Conservation (phyloP, 1,284 basidiomycete species). For the Phellopilus nigrolimitatus region DNA sequence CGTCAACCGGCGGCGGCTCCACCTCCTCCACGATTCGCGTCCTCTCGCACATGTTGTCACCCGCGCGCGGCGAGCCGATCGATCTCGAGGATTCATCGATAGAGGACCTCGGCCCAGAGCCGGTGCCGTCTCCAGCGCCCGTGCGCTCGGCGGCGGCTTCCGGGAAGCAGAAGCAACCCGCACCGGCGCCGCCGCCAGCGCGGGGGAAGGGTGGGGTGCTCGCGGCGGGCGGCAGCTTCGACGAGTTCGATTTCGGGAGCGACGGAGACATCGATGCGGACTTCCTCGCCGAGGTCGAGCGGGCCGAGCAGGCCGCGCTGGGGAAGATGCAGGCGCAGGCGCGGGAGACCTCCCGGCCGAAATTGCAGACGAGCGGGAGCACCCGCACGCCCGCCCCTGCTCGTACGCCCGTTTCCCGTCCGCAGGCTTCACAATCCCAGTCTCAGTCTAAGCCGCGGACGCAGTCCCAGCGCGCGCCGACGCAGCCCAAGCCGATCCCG, state of each 20-base stretch:
- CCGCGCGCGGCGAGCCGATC: slow-evolving; percentile 15
- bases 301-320: slow-evolving; percentile 33
- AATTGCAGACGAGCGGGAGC: background rate
- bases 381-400: background rate
- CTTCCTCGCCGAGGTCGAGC: slow-evolving; percentile 33
- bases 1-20: slow-evolving; percentile 2
- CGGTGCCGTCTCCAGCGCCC: slow-evolving; percentile 25
- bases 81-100: slow-evolving; percentile 18
- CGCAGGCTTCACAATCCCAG: background rate
- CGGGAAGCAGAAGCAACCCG: slow-evolving; percentile 22
- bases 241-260: slow-evolving; percentile 29
- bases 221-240: slow-evolving; percentile 24
- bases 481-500: background rate
- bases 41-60: slow-evolving; percentile 16
- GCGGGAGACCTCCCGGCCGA: background rate
- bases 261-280: slow-evolving; percentile 33
- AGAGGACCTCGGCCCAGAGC: slow-evolving; percentile 25
- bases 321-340: slow-evolving; percentile 22
- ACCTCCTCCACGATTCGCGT: slow-evolving; percentile 3
- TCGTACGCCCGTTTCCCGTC: background rate
- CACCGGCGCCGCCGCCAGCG: background rate
- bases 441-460: background rate
- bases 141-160: slow-evolving; percentile 1
- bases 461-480: background rate
- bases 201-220: slow-evolving; percentile 3